Conservation (phyloP, 2,329 filamentous ascomycete genomes). For the Davidsoniella virescens region DNA sequence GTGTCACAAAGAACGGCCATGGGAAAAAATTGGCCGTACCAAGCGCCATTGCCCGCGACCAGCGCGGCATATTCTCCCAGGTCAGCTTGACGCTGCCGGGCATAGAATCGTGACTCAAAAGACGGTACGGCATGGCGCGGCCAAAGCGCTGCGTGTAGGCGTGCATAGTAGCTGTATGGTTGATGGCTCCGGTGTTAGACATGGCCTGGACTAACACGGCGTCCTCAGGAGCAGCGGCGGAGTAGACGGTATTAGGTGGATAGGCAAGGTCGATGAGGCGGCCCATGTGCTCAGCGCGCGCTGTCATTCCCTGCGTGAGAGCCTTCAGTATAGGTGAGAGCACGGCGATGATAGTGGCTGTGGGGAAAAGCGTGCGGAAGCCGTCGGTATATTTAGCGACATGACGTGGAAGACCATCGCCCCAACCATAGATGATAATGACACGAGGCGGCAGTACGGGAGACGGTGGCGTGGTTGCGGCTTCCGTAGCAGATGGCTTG, state of each 20-base stretch:
- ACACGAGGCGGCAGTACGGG: conserved; percentile 24
- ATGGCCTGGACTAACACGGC: conserved; percentile 34
- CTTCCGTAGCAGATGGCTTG: conserved; percentile 17
- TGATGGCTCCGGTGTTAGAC: conserved; percentile 43
- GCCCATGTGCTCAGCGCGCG: conserved; percentile 29
- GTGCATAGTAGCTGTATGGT: conserved; percentile 32
- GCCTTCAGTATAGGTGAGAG: conserved; percentile 30
- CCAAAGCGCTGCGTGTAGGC: conserved; percentile 26
- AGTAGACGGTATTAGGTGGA: conserved; percentile 10
- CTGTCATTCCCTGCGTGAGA: conserved; percentile 26
- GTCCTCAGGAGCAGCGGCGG: conserved; percentile 17
- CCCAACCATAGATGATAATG: conserved; percentile 40
- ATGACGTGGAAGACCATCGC: conserved; percentile 37
- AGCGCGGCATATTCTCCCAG: conserved; percentile 28
- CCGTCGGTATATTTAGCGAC: conserved; percentile 38
- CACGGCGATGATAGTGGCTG: conserved; percentile 33
- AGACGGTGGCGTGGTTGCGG: conserved; percentile 13
- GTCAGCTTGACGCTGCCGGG: conserved; percentile 31
- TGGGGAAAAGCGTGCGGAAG: conserved; percentile 34
- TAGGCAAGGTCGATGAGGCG: conserved; percentile 28
- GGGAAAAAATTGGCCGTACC: conserved; percentile 31
- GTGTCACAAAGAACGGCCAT: conserved; percentile 32
- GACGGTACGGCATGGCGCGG: conserved; percentile 28
- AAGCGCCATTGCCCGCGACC: conserved; percentile 37
- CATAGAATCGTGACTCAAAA: conserved; percentile 36